Percentiles rank a stretch among this genome's conserved stretches.
Evolutionary conservation across 257 asterid species (phyloP).

Genomic region (Solanum lycopersicoides): DNA sequence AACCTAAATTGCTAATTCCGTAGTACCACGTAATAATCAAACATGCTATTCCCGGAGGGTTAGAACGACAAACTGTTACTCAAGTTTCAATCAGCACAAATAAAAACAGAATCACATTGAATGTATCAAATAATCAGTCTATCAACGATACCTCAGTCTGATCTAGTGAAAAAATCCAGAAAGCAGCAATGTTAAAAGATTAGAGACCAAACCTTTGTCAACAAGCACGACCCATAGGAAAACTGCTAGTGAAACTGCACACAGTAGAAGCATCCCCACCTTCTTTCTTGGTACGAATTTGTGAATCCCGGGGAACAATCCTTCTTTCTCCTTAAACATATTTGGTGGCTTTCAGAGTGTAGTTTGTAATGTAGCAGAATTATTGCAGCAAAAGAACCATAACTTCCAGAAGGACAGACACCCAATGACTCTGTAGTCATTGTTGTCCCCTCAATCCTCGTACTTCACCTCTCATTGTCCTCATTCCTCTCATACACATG

Average conservation of each 20-base stretch:
- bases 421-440: slow-evolving; percentile 90
- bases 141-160: background rate
- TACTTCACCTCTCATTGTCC: slow-evolving; percentile 28
- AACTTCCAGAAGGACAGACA: slow-evolving; percentile 87
- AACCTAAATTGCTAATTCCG: background rate
- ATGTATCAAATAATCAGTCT: background rate
- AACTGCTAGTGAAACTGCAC: slow-evolving; percentile 60
- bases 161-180: background rate
- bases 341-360: slow-evolving; percentile 64
- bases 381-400: slow-evolving; percentile 67
- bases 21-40: background rate
- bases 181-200: background rate
- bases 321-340: slow-evolving; percentile 87
- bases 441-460: slow-evolving; percentile 39
- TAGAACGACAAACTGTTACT: background rate
- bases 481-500: slow-evolving; percentile 1
- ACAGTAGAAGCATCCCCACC: slow-evolving; percentile 84
- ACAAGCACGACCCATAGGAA: slow-evolving; percentile 57
- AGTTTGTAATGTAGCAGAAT: slow-evolving; percentile 33
- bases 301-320: slow-evolving; percentile 51
- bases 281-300: slow-evolving; percentile 76
- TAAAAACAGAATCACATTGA: background rate
- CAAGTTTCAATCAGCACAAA: background rate
- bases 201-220: slow-evolving; percentile 59
- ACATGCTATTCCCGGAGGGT: background rate